Percentiles rank a stretch among this genome's conserved stretches.
Evolutionary conservation across 75 land plant species (phyloP).

Genomic region (Chamaecyparis obtusa): DNA sequence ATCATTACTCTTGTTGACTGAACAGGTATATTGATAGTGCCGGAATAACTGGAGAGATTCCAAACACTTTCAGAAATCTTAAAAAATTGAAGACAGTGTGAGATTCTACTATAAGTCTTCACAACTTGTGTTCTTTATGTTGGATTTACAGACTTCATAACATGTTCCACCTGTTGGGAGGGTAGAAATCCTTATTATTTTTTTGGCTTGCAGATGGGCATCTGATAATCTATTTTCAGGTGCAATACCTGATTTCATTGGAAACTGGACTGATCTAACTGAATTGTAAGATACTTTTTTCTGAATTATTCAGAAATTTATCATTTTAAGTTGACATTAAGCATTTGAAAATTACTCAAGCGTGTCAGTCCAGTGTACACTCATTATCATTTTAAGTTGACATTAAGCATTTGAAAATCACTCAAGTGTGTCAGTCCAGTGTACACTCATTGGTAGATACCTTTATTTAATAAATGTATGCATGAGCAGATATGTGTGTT

Average conservation of each 20-base stretch:
- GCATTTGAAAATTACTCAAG: no score
- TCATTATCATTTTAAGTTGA: neutral
- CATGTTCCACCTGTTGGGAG: neutral
- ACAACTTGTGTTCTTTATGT: neutral
- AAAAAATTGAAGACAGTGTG: no score
- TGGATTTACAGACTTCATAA: neutral
- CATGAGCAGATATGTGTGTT: no score
- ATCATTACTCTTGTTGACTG: neutral
- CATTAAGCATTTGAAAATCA: neutral
- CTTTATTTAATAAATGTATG: no score
- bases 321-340: neutral
- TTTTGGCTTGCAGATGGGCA: no score
- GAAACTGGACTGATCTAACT: slow-evolving; percentile 16
- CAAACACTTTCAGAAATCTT: no score
- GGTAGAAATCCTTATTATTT: slow-evolving; percentile 4
- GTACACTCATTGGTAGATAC: no score
- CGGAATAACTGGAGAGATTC: neutral
- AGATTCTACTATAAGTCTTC: no score
- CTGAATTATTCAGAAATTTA: neutral
- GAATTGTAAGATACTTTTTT: slow-evolving; percentile 18
- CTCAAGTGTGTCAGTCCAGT: neutral
- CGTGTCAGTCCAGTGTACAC: neutral
- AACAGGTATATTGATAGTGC: slow-evolving; percentile 33
- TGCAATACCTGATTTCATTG: slow-evolving; percentile 16
- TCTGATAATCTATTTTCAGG: no score